phyloP scores from a whole-genome alignment of 306 rosid genomes.

The Pyrus communis region DNA sequence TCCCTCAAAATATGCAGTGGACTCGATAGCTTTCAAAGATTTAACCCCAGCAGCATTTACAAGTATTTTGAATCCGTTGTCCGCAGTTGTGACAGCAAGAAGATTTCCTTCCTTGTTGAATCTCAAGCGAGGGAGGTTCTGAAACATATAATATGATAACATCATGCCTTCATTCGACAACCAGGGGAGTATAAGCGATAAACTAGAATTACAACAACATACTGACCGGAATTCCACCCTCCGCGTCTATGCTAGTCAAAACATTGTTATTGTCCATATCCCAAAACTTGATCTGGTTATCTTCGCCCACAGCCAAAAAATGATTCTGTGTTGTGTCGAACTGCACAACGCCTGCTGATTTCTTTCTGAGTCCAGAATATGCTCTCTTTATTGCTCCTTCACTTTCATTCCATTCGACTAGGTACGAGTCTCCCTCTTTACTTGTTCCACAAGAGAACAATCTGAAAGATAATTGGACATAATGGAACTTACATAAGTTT shows the following conservation, averaged over 20 bases:
- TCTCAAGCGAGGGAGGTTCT: slow-evolving; percentile 73
- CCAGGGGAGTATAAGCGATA: background rate
- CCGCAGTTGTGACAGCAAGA: slow-evolving; percentile 69
- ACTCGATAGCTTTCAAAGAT: slow-evolving; percentile 44
- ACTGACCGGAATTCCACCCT: slow-evolving; percentile 75
- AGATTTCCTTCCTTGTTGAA: slow-evolving; percentile 86
- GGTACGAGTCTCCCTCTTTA: slow-evolving; percentile 75
- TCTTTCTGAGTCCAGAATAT: slow-evolving; percentile 72
- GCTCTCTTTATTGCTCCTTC: slow-evolving; percentile 76
- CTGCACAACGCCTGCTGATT: slow-evolving; percentile 69
- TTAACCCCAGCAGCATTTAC: slow-evolving; percentile 65
- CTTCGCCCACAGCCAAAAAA: slow-evolving; percentile 89
- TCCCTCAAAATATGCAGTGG: slow-evolving; percentile 55
- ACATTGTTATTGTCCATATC: slow-evolving; percentile 60
- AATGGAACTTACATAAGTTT: background rate
- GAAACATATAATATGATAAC: slow-evolving; percentile 30
- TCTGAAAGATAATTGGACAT: slow-evolving; percentile 18
- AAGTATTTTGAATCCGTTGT: slow-evolving; percentile 73
- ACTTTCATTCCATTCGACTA: slow-evolving; percentile 88
- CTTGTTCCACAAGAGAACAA: slow-evolving; percentile 93
- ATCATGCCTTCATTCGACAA: slow-evolving; percentile 7
- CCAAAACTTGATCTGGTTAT: slow-evolving; percentile 79
- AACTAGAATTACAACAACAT: slow-evolving; percentile 12
- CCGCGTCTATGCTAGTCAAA: slow-evolving; percentile 53
- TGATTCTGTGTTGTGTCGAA: slow-evolving; percentile 77